Conservation (phyloP, 129 eudicot species). For the Rutidosis leptorrhynchoides region DNA sequence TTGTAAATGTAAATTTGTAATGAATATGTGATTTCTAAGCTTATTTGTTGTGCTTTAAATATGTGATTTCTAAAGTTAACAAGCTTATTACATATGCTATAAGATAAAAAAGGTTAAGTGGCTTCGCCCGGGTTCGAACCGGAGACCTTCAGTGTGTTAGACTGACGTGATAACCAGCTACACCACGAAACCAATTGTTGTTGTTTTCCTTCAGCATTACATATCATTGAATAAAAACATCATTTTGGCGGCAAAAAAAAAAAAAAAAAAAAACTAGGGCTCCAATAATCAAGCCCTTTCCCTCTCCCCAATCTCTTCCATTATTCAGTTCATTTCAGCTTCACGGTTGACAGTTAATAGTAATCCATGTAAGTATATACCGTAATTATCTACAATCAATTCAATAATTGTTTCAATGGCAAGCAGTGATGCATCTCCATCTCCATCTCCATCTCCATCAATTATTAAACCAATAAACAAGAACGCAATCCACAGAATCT, state of each 20-base stretch:
- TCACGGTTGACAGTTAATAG: background rate
- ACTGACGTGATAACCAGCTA: constrained; percentile 89
- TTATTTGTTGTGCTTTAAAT: too few relatives aligned
- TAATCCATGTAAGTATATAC: background rate
- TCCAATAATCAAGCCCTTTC: background rate
- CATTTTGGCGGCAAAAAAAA: constrained; percentile 30
- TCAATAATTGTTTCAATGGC: constrained; percentile 32
- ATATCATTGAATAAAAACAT: accelerated
- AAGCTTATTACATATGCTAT: too few relatives aligned
- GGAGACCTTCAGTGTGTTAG: constrained; percentile 87
- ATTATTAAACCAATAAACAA: constrained; percentile 72
- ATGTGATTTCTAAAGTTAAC: too few relatives aligned
- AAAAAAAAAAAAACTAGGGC: constrained; percentile 15
- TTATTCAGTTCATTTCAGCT: constrained; percentile 10
- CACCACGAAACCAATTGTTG: constrained; percentile 59
- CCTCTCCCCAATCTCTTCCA: constrained; percentile 11
- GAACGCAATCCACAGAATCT: constrained; percentile 74
- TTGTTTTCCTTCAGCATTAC: accelerated
- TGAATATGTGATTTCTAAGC: too few relatives aligned
- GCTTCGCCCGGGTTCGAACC: constrained; percentile 73
- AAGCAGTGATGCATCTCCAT: constrained; percentile 32
- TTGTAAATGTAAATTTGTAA: too few relatives aligned
- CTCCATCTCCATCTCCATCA: constrained; percentile 33
- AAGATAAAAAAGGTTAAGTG: too few relatives aligned
- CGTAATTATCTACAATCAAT: background rate